These are phyloP conservation scores for Geum urbanum DNA, from an alignment of 306 rosid genomes.

Conservation along the genomic window DNA sequence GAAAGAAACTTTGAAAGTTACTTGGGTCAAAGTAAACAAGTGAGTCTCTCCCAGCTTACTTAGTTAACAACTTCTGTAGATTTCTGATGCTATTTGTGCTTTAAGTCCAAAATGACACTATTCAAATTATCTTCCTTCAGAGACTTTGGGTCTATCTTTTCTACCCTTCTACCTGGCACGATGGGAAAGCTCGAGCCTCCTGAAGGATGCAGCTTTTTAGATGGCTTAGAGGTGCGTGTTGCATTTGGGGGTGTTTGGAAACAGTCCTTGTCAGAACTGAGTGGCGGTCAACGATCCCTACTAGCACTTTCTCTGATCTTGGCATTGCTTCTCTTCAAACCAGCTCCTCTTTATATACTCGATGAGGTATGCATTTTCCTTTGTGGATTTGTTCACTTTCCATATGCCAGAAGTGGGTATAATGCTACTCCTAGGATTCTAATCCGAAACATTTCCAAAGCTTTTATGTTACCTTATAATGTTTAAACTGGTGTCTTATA, in stretches of 20 bases:
- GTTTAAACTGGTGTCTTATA: neutral
- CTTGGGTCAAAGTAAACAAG: constrained; percentile 92
- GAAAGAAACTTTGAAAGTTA: constrained; percentile 85
- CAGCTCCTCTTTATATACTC: constrained; percentile 93
- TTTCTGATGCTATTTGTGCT: constrained; percentile 15
- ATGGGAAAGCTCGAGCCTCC: constrained; percentile 95
- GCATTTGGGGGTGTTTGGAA: constrained; percentile 98
- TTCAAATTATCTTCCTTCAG: constrained; percentile 35
- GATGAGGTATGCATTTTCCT: constrained; percentile 65
- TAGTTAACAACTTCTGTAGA: neutral
- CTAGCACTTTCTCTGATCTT: constrained; percentile 91
- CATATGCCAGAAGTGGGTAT: neutral
- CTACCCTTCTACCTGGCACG: constrained; percentile 89
- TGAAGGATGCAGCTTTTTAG: constrained; percentile 88
- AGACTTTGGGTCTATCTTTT: constrained; percentile 94
- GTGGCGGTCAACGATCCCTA: constrained; percentile 98
- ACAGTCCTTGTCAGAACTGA: constrained; percentile 91
- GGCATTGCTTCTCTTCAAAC: constrained; percentile 94
- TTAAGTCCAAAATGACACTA: constrained; percentile 13
- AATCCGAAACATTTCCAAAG: neutral
- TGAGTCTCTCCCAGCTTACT: constrained; percentile 25
- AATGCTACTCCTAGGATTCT: neutral
- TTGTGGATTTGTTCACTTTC: neutral
- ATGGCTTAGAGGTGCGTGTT: constrained; percentile 96
- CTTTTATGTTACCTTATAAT: neutral